A percentile compares a stretch with the other conserved stretches of the same genome.
Conservation (phyloP, 2,329 filamentous ascomycete species). For the Colletotrichum navitas region DNA sequence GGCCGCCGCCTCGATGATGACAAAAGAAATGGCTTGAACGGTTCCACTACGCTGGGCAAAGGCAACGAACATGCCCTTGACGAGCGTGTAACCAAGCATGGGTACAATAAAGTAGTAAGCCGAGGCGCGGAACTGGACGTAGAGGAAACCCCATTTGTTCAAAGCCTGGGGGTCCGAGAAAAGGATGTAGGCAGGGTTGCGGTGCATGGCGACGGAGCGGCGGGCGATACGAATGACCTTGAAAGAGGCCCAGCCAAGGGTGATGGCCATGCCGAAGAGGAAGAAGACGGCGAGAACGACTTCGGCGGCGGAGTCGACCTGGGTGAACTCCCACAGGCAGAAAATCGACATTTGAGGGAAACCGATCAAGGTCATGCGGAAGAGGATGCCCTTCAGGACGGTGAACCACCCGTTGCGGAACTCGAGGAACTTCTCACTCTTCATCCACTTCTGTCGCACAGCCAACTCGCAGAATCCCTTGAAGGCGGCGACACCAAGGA, state of each 20-base stretch:
- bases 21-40: conserved; percentile 83
- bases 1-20: conserved; percentile 84
- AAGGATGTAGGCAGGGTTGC: conserved; percentile 96
- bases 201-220: conserved; percentile 90
- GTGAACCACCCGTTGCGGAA: conserved; percentile 96
- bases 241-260: conserved; percentile 86
- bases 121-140: conserved; percentile 95
- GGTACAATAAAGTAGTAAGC: conserved; percentile 96
- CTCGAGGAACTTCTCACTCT: conserved; percentile 87
- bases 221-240: conserved; percentile 93
- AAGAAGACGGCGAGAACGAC: conserved; percentile 91
- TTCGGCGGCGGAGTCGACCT: conserved; percentile 85
- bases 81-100: conserved; percentile 79
- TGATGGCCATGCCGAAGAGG: conserved; percentile 82
- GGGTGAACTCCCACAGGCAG: conserved; percentile 93
- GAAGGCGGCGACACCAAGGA: conserved; percentile 80
- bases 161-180: conserved; percentile 94
- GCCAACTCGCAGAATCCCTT: conserved; percentile 85
- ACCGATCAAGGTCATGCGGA: conserved; percentile 89
- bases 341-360: conserved; percentile 92
- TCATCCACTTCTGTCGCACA: conserved; percentile 81
- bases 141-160: conserved; percentile 98
- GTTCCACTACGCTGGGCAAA: conserved; percentile 78
- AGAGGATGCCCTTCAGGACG: conserved; percentile 92
- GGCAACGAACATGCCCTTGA: conserved; percentile 91